These are phyloP conservation scores for Lumnitzera littorea DNA, from an alignment of 345 rosid genomes.

Conservation along the genomic window DNA sequence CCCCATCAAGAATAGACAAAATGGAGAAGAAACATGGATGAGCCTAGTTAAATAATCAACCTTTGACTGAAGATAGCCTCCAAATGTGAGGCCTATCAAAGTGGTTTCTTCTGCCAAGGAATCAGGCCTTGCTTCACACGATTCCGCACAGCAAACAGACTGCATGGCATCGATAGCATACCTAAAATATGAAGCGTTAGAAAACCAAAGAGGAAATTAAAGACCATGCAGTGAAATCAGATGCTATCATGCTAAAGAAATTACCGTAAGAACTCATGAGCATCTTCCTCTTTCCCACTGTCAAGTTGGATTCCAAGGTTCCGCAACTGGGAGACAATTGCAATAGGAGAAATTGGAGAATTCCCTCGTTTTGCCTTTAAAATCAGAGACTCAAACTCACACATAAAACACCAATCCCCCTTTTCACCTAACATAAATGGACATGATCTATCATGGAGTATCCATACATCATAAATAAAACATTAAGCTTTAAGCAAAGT, in stretches of 20 bases:
- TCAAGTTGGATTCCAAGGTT: slow-evolving; percentile 69
- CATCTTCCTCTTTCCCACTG: slow-evolving; percentile 92
- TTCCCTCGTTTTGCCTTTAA: slow-evolving; percentile 65
- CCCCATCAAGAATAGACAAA: background rate
- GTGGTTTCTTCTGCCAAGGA: slow-evolving; percentile 71
- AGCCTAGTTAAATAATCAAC: slow-evolving; percentile 18
- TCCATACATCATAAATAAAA: background rate
- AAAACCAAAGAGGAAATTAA: background rate
- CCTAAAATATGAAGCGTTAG: slow-evolving; percentile 35
- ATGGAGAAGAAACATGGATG: background rate
- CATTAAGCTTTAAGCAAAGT: too few relatives aligned
- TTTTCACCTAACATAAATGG: slow-evolving; percentile 40
- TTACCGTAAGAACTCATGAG: slow-evolving; percentile 96
- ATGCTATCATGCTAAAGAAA: background rate
- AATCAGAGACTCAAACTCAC: slow-evolving; percentile 76
- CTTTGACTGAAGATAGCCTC: slow-evolving; percentile 96
- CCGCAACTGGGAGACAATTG: slow-evolving; percentile 63
- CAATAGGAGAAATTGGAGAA: slow-evolving; percentile 63
- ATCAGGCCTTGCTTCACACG: slow-evolving; percentile 27
- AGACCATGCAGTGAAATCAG: slow-evolving; percentile 7
- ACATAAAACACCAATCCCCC: slow-evolving; percentile 83
- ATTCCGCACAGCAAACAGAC: slow-evolving; percentile 69
- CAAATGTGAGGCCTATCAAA: slow-evolving; percentile 81
- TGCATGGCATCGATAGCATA: slow-evolving; percentile 87
- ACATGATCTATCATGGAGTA: slow-evolving; percentile 10